phyloP scores from a whole-genome alignment of 2,329 filamentous ascomycete genomes.

The Diaporthe sp. region DNA sequence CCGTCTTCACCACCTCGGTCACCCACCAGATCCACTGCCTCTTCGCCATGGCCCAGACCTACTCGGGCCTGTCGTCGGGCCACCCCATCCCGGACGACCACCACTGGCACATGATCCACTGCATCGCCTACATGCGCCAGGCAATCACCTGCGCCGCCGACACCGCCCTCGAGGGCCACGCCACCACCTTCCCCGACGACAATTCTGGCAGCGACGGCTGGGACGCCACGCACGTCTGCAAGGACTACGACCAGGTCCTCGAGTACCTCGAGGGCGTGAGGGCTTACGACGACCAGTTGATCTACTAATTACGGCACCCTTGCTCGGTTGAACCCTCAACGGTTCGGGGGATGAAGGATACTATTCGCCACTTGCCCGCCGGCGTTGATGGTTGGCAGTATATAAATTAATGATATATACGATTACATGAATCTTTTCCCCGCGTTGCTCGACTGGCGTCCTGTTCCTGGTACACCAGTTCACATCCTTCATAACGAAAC shows the following conservation, averaged over 20 bases:
- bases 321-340: neutral
- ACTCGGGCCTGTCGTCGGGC: constrained; percentile 56
- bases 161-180: constrained; percentile 60
- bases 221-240: constrained; percentile 63
- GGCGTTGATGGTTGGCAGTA: constrained; percentile 25
- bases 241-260: constrained; percentile 57
- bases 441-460: no score
- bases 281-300: constrained; percentile 59
- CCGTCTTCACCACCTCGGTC: constrained; percentile 54
- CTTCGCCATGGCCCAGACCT: constrained; percentile 50
- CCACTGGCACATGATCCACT: constrained; percentile 64
- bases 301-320: constrained; percentile 50
- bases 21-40: constrained; percentile 55
- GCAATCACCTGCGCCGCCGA: constrained; percentile 62
- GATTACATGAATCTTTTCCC: neutral
- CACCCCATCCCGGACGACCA: constrained; percentile 57
- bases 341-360: neutral
- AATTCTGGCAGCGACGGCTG: constrained; percentile 61
- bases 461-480: no score
- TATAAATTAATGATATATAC: constrained; percentile 27
- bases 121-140: constrained; percentile 63
- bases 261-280: constrained; percentile 59
- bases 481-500: no score
- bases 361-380: neutral
- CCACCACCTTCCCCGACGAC: constrained; percentile 61